Evolutionary conservation across 2,329 filamentous ascomycete genomes (phyloP).

Genomic region (Pestalotiopsis sp.): DNA sequence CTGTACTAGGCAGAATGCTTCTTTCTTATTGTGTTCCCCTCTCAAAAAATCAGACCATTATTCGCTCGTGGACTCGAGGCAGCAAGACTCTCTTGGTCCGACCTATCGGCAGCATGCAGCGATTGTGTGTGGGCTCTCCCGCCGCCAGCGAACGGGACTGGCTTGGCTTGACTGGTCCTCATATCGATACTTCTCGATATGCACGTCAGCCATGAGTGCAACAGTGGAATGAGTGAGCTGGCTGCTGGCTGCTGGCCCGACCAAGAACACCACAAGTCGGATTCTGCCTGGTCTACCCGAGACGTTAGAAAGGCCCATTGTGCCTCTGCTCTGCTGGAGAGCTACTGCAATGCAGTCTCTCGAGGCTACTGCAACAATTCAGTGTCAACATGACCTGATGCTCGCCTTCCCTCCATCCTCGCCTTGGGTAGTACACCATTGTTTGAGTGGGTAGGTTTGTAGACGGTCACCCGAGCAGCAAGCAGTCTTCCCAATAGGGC

Average conservation of each 20-base stretch:
- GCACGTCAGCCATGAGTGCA: slow-evolving; percentile 2
- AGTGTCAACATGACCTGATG: slow-evolving; percentile 8
- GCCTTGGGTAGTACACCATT: not conserved
- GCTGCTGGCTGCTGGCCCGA: not conserved
- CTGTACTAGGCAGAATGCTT: not conserved
- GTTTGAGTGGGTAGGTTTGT: not conserved
- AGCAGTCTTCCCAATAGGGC: not conserved
- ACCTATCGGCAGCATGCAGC: slow-evolving; percentile 2
- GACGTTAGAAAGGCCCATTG: not conserved
- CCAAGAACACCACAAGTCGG: not conserved
- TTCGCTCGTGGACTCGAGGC: not conserved
- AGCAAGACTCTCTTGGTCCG: not conserved
- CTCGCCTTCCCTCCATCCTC: not conserved
- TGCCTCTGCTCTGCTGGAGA: not conserved
- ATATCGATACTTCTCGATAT: not conserved
- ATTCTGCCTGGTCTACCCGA: not conserved
- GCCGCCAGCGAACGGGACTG: not conserved
- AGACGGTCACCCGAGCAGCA: not conserved
- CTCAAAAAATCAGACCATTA: not conserved
- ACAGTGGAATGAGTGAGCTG: not conserved
- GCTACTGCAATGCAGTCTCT: slow-evolving; percentile 1
- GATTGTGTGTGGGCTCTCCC: not conserved
- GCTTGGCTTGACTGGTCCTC: not conserved
- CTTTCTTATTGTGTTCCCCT: slow-evolving; percentile 14
- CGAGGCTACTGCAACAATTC: not conserved